Percentiles rank a stretch among this genome's conserved stretches.
These are phyloP conservation scores for Nitzschia sp. DNA, from an alignment of 108 stramenopile genomes.

Conservation along the genomic window DNA sequence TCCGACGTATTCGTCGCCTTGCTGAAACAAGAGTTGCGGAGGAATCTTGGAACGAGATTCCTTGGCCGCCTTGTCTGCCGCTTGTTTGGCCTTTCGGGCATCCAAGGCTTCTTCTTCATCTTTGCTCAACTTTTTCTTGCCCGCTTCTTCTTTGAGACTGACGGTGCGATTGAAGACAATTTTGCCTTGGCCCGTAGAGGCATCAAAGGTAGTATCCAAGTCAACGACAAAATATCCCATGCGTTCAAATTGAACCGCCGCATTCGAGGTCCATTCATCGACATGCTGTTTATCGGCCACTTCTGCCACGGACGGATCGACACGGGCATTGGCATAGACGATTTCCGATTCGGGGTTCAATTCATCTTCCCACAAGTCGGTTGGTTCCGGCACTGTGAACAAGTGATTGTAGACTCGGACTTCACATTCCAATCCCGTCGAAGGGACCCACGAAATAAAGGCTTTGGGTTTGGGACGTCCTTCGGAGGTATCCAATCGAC, in stretches of 20 bases:
- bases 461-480: constrained; percentile 78
- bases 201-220: constrained; percentile 79
- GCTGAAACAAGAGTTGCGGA: constrained; percentile 68
- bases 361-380: constrained; percentile 91
- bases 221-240: constrained; percentile 98
- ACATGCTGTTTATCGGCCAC: constrained; percentile 57
- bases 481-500: constrained; percentile 66
- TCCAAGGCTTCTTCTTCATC: constrained; percentile 60
- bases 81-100: constrained; percentile 61
- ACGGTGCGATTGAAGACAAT: constrained; percentile 97
- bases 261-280: constrained; percentile 73
- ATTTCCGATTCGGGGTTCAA: constrained; percentile 87
- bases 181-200: constrained; percentile 48
- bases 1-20: constrained; percentile 70
- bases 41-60: constrained; percentile 73
- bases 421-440: constrained; percentile 64
- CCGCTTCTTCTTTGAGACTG: constrained; percentile 82
- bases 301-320: constrained; percentile 75
- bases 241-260: constrained; percentile 93
- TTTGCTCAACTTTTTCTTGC: constrained; percentile 76
- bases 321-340: constrained; percentile 67
- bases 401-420: constrained; percentile 94
- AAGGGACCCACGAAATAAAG: constrained; percentile 82
- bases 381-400: constrained; percentile 86
- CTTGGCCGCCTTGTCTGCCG: constrained; percentile 58